phyloP scores from a whole-genome alignment of 2,329 filamentous ascomycete genomes.

The Fusarium compactum region DNA sequence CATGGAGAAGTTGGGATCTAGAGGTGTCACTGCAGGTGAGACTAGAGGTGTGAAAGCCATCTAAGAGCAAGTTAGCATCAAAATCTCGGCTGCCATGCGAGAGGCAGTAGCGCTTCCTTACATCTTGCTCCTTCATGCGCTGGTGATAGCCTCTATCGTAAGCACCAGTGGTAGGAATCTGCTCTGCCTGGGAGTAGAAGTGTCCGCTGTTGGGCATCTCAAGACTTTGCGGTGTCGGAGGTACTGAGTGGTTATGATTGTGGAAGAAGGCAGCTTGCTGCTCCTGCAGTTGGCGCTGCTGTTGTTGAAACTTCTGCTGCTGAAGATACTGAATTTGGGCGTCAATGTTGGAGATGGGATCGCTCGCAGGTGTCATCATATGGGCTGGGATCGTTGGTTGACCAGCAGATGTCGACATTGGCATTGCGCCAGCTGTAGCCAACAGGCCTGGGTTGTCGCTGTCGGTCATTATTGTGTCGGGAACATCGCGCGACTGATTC shows the following conservation, averaged over 20 bases:
- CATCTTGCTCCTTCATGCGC: slow-evolving; percentile 75
- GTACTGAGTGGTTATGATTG: slow-evolving; percentile 71
- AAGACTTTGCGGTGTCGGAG: slow-evolving; percentile 84
- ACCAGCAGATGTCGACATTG: slow-evolving; percentile 60
- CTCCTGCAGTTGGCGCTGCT: slow-evolving; percentile 69
- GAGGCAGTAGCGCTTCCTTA: slow-evolving; percentile 51
- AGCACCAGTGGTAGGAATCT: slow-evolving; percentile 66
- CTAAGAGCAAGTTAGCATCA: slow-evolving; percentile 53
- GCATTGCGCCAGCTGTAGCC: slow-evolving; percentile 52
- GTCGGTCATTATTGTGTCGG: slow-evolving; percentile 54
- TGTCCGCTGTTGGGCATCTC: slow-evolving; percentile 73
- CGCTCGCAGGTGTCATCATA: slow-evolving; percentile 60
- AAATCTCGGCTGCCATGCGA: background rate
- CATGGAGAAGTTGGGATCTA: slow-evolving; percentile 76
- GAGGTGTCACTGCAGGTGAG: slow-evolving; percentile 85
- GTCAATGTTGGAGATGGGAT: slow-evolving; percentile 70
- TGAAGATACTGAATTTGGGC: slow-evolving; percentile 75
- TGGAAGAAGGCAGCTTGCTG: slow-evolving; percentile 68
- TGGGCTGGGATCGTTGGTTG: slow-evolving; percentile 62
- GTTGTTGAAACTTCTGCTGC: slow-evolving; percentile 71
- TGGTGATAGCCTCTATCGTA: slow-evolving; percentile 74
- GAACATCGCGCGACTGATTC: slow-evolving; percentile 47
- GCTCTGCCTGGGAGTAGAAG: slow-evolving; percentile 70
- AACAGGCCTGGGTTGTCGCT: slow-evolving; percentile 49
- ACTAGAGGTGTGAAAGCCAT: slow-evolving; percentile 84